Evolutionary conservation across 352 stramenopile species (phyloP).

Genomic region (Phytopythium helicoides): DNA sequence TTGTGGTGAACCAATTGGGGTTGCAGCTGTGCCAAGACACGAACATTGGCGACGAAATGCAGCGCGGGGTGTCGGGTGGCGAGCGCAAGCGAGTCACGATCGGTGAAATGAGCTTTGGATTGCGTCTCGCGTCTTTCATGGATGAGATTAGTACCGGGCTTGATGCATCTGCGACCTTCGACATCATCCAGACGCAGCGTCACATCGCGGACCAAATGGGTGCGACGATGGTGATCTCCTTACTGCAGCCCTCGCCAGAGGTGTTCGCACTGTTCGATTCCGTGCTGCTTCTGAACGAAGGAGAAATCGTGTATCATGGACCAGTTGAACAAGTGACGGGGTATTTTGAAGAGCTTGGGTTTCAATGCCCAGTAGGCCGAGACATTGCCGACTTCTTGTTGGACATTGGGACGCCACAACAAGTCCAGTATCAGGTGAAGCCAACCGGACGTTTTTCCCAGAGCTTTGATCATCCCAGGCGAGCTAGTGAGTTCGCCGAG

Average conservation of each 20-base stretch:
- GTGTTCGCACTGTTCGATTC: conserved; percentile 91
- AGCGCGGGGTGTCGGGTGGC: conserved; percentile 84
- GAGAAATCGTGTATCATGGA: conserved; percentile 86
- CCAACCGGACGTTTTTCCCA: not conserved
- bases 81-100: conserved; percentile 64
- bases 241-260: conserved; percentile 62
- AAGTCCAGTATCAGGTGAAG: conserved; percentile 10
- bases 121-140: conserved; percentile 53
- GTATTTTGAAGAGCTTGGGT: conserved; percentile 73
- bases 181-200: conserved; percentile 69
- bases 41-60: conserved; percentile 43
- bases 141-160: conserved; percentile 92
- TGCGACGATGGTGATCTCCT: conserved; percentile 28
- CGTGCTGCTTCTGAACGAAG: conserved; percentile 84
- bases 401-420: conserved; percentile 22
- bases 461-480: conserved; percentile 2
- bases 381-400: conserved; percentile 36
- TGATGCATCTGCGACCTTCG: conserved; percentile 86
- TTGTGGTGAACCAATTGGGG: conserved; percentile 23
- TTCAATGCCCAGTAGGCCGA: conserved; percentile 25
- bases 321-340: conserved; percentile 15
- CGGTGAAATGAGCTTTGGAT: conserved; percentile 50
- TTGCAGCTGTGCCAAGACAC: conserved; percentile 31
- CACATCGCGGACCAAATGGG: conserved; percentile 24
- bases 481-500: conserved; percentile 11